These are phyloP conservation scores for Aspergillus pseudonomiae DNA, from an alignment of 2,329 filamentous ascomycete genomes.

Conservation along the genomic window DNA sequence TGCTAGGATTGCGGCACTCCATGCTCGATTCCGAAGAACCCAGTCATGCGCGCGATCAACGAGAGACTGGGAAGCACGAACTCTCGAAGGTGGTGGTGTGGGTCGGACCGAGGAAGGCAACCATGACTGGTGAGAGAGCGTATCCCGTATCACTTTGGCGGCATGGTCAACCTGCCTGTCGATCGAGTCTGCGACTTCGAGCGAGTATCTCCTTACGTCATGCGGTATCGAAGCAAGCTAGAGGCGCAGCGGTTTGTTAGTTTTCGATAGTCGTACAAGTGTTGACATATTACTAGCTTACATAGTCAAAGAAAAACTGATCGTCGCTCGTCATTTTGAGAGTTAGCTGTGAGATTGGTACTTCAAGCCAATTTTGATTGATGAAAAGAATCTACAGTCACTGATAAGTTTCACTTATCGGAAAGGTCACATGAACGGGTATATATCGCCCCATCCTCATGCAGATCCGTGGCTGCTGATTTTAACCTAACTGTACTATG, in stretches of 20 bases:
- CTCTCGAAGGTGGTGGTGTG: conserved; percentile 31
- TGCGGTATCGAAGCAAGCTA: conserved; percentile 62
- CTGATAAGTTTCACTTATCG: conserved; percentile 12
- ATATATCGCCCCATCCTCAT: conserved; percentile 6
- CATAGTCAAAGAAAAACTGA: conserved; percentile 75
- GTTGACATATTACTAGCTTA: conserved; percentile 49
- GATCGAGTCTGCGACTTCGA: conserved; percentile 75
- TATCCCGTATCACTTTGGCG: conserved; percentile 70
- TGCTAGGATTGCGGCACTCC: conserved; percentile 71
- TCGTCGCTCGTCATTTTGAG: conserved; percentile 75
- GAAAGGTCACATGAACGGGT: conserved; percentile 23
- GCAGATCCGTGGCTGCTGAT: not conserved
- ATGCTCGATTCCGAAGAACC: conserved; percentile 71
- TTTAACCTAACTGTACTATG: too few relatives aligned
- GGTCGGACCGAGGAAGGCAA: conserved; percentile 70
- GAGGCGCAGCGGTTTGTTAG: conserved; percentile 16
- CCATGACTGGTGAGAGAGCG: conserved; percentile 69
- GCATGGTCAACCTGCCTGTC: conserved; percentile 79
- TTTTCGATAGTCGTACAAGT: not conserved
- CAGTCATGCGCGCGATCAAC: conserved; percentile 68
- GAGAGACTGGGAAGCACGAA: conserved; percentile 43
- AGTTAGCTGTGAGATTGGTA: not conserved
- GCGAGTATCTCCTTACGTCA: conserved; percentile 71
- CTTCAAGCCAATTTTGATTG: not conserved
- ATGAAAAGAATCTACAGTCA: not conserved